Evolutionary conservation across 169 alveolate genomes (phyloP).

Genomic region (Plasmodium vinckei): DNA sequence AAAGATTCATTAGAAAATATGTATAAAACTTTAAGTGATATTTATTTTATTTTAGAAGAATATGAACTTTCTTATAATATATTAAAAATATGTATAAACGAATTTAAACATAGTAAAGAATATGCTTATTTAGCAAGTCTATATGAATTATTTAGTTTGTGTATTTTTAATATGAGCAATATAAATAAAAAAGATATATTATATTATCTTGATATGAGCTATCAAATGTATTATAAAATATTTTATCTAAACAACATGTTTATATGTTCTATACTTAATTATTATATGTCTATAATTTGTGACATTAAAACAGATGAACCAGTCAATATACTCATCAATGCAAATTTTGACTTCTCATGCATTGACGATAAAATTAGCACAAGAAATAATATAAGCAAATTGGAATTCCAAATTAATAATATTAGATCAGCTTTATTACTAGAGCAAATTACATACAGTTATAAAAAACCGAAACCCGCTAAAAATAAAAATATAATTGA

Average conservation of each 20-base stretch:
- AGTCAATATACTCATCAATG: constrained; percentile 26
- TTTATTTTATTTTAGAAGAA: constrained; percentile 38
- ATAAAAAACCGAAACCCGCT: constrained; percentile 24
- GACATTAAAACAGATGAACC: constrained; percentile 33
- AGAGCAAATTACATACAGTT: constrained; percentile 64
- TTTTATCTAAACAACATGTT: constrained; percentile 44
- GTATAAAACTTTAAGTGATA: constrained; percentile 55
- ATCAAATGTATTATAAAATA: constrained; percentile 44
- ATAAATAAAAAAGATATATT: constrained; percentile 45
- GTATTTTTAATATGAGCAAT: constrained; percentile 33
- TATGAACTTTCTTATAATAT: constrained; percentile 33
- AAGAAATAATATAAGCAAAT: constrained; percentile 9
- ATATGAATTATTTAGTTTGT: constrained; percentile 40
- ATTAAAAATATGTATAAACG: constrained; percentile 52
- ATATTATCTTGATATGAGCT: constrained; percentile 51
- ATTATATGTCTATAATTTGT: constrained; percentile 31
- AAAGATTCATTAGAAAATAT: constrained; percentile 39
- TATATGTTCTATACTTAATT: constrained; percentile 42
- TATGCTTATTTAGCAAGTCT: constrained; percentile 37
- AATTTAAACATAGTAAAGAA: constrained; percentile 46
- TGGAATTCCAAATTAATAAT: constrained; percentile 41
- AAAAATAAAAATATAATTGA: neutral
- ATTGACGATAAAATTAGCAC: constrained; percentile 28
- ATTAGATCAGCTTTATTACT: constrained; percentile 35
- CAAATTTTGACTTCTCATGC: constrained; percentile 47